Base-by-base conservation (phyloP, 495 filamentous ascomycete genomes). In the Friedmanniomyces simplex region DNA sequence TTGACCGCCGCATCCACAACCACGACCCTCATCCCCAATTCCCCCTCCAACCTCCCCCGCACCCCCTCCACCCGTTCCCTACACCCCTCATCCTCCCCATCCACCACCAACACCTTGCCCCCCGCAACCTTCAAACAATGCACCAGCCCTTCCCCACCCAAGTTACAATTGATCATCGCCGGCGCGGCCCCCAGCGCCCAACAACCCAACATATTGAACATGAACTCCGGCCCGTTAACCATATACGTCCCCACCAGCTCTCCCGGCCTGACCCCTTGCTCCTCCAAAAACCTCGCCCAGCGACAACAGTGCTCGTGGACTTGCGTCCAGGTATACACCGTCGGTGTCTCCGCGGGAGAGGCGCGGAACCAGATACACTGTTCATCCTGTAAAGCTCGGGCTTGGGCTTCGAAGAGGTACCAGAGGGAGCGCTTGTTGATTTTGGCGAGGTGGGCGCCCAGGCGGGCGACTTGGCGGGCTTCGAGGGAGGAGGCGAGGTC, bases 131-230 rank as follows among this genome's bases (percentile, higher is more conserved):
- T 77, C 58, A 91, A 58, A 62, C 85, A 89, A 67, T 90, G 86
- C 39, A 86, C 54, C 56, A 90, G 64, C 1, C 82, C 82, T 50
- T 86, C 80, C 0, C 79, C 80, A 24, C 75, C 69, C 0, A 90
- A 74, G 63, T 88, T 82, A 60, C 85, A 81, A 66, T 91, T 91
- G 66, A 91, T 84, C 59, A 84, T 74, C 0, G 85, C 82, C 0
- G 85, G 83, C 5, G 80, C 83, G 34, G 78, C 79, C 0, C 85
- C 85, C 59, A 87, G 78, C 14, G 77, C 76, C 77, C 79, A 79
- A 1, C 80, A 66, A 0, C 75, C 84, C 43, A 87, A 61, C 77
- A 81, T 82, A 0, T 74, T 76, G 52, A 86, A 77, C 30, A 88
- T 64, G 65, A 88, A 88, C 64, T 88, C 82, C 0, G 79, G 76